Percentiles rank a stretch among this genome's conserved stretches.
Conservation (phyloP, 208 protist species). For the Leptomonas seymouri region DNA sequence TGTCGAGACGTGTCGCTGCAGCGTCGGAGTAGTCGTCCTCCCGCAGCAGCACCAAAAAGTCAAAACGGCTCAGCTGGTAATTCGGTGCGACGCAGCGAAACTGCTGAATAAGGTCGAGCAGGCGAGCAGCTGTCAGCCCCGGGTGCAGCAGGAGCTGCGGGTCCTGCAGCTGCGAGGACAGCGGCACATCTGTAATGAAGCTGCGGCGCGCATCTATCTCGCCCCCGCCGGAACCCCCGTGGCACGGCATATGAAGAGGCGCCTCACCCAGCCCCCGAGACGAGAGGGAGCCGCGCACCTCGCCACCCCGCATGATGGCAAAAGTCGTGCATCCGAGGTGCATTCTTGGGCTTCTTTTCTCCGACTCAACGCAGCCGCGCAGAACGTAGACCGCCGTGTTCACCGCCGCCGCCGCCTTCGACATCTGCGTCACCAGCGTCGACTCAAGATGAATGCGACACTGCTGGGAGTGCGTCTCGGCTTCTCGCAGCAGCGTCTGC, state of each 20-base stretch:
- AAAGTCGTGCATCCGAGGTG: conserved; percentile 90
- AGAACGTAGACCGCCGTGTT: conserved; percentile 88
- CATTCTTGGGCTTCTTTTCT: conserved; percentile 53
- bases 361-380: conserved; percentile 78
- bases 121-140: conserved; percentile 54
- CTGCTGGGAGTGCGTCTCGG: conserved; percentile 31
- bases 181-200: conserved; percentile 74
- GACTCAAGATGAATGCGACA: conserved; percentile 34
- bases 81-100: conserved; percentile 76
- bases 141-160: conserved; percentile 49
- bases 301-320: conserved; percentile 23
- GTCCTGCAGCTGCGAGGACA: conserved; percentile 37
- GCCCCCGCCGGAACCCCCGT: not conserved
- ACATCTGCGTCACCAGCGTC: conserved; percentile 39
- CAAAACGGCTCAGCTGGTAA: conserved; percentile 59
- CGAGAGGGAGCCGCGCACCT: not conserved
- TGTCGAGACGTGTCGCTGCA: conserved; percentile 18
- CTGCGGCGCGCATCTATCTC: conserved; percentile 32
- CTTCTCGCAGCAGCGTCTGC: conserved; percentile 29
- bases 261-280: not conserved
- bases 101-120: conserved; percentile 60
- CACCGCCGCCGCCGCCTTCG: conserved; percentile 57
- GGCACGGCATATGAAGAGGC: not conserved
- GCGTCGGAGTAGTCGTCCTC: conserved; percentile 66
- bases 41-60: conserved; percentile 68